Evolutionary conservation across 495 filamentous ascomycete species (phyloP).

Genomic region (Symbiotaphrina buchneri): DNA sequence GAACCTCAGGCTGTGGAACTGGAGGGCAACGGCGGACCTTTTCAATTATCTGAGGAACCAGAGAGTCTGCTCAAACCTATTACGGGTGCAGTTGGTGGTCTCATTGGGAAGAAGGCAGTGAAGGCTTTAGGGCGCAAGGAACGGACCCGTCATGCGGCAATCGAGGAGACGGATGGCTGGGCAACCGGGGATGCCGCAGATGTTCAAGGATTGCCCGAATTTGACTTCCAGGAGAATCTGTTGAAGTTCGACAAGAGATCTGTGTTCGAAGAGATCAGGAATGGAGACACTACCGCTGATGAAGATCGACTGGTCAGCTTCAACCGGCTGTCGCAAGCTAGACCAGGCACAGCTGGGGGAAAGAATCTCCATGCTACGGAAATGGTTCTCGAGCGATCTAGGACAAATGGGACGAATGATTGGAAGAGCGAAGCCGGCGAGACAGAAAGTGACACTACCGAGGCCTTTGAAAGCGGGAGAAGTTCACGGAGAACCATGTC

Average conservation of each 20-base stretch:
- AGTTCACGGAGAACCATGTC: slow-evolving; percentile 30
- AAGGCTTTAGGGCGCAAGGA: neutral
- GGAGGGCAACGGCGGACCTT: too few species aligned
- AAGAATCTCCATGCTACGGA: slow-evolving; percentile 86
- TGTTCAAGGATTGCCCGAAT: slow-evolving; percentile 86
- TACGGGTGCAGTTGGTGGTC: neutral
- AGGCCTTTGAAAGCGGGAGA: slow-evolving; percentile 29
- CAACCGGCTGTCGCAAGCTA: slow-evolving; percentile 47
- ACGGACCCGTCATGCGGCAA: slow-evolving; percentile 7
- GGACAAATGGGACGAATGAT: slow-evolving; percentile 14
- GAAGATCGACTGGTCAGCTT: slow-evolving; percentile 74
- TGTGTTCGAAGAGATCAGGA: slow-evolving; percentile 70
- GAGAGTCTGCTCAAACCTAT: neutral
- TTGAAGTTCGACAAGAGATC: slow-evolving; percentile 85
- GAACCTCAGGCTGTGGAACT: too few species aligned
- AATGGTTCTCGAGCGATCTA: slow-evolving; percentile 57
- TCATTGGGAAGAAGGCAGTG: neutral
- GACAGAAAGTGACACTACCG: slow-evolving; percentile 25
- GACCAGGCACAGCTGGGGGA: slow-evolving; percentile 57
- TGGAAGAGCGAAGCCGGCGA: slow-evolving; percentile 57
- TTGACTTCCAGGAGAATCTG: slow-evolving; percentile 72
- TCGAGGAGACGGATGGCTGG: slow-evolving; percentile 64
- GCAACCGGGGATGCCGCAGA: slow-evolving; percentile 91
- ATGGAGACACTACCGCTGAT: slow-evolving; percentile 72
- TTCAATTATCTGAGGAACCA: neutral